Conservation (phyloP, 345 rosid species). For the Syzygium jambos region DNA sequence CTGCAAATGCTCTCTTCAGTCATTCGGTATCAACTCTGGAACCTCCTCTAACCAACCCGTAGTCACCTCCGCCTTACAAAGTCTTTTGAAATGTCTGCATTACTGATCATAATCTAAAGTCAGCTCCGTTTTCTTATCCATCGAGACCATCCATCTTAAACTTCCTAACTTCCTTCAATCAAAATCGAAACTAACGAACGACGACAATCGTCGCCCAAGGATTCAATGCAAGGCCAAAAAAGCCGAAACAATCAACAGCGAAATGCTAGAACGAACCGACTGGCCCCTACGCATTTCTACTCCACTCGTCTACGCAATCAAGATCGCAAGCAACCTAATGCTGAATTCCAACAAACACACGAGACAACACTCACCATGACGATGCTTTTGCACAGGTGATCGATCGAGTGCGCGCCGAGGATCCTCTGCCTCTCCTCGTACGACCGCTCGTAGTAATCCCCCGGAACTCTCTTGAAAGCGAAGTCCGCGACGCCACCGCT, state of each 20-base stretch:
- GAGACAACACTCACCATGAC: conserved; percentile 46
- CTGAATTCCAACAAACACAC: not conserved
- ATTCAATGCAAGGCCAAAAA: not conserved
- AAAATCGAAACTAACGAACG: not conserved
- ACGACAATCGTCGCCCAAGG: not conserved
- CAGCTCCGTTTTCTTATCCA: not conserved
- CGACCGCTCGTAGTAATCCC: conserved; percentile 71
- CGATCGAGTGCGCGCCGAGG: conserved; percentile 63
- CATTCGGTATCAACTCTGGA: not conserved
- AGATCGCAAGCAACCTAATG: not conserved
- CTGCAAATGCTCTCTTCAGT: not conserved
- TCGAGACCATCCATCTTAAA: not conserved
- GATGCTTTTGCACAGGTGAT: conserved; percentile 93
- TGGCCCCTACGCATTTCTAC: not conserved
- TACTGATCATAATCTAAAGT: not conserved
- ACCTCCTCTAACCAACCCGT: not conserved
- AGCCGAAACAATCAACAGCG: not conserved
- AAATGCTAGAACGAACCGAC: not conserved
- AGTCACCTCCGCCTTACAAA: not conserved
- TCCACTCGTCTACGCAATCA: not conserved
- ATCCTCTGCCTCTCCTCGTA: conserved; percentile 61
- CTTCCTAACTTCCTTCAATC: not conserved
- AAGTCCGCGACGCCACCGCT: conserved; percentile 48
- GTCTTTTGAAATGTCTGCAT: not conserved
- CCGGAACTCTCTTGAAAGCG: conserved; percentile 48